Evolutionary conservation across 2,329 filamentous ascomycete species (phyloP).

Genomic region (Cyclaneusma minus): DNA sequence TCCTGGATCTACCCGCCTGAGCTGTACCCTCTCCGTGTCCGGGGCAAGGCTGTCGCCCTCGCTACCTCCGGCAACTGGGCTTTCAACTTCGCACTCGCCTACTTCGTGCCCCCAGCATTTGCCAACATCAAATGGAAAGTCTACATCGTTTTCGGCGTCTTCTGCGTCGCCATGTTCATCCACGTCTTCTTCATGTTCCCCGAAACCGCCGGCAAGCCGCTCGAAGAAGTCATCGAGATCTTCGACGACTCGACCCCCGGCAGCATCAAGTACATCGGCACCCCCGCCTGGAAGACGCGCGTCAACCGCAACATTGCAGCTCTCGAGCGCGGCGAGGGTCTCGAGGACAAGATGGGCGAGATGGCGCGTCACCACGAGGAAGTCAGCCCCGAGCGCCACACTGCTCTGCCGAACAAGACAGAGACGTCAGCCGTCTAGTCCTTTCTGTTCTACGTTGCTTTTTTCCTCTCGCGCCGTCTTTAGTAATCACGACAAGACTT

Average conservation of each 20-base stretch:
- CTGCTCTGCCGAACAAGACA: no score
- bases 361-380: conserved; percentile 6
- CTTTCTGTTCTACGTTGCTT: no score
- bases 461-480: no score
- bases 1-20: conserved; percentile 32
- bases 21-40: conserved; percentile 29
- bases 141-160: conserved; percentile 36
- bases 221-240: conserved; percentile 35
- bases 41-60: conserved; percentile 37
- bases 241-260: conserved; percentile 19
- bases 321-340: conserved; percentile 14
- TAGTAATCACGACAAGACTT: no score
- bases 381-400: no score
- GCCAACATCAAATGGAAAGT: conserved; percentile 32
- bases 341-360: conserved; percentile 12
- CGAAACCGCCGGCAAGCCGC: conserved; percentile 37
- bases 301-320: conserved; percentile 10
- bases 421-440: no score
- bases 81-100: conserved; percentile 33
- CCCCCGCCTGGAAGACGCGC: conserved; percentile 10
- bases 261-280: conserved; percentile 1
- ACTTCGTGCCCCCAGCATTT: conserved; percentile 30
- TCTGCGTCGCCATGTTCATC: conserved; percentile 31
- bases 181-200: conserved; percentile 40
- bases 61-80: conserved; percentile 34